Conservation (phyloP, 768 basidiomycete species). For the Pleurotus tuoliensis region DNA sequence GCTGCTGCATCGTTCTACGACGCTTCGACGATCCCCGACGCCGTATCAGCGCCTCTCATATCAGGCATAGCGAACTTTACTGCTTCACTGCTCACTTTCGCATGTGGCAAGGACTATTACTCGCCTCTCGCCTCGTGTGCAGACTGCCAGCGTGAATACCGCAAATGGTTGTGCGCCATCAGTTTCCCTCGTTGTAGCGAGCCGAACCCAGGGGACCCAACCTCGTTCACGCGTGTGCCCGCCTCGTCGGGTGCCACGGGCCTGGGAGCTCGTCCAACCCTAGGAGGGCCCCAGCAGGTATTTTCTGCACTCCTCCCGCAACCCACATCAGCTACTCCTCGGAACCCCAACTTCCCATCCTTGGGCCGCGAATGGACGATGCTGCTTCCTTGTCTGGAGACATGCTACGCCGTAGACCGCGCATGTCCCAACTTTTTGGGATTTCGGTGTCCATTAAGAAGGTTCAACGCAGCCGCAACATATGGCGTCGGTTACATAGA, state of each 20-base stretch:
- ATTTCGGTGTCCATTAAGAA: slow-evolving; percentile 60
- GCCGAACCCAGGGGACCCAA: slow-evolving; percentile 27
- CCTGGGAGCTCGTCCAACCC: slow-evolving; percentile 19
- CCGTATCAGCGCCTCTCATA: slow-evolving; percentile 48
- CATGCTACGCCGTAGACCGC: slow-evolving; percentile 68
- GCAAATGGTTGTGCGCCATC: slow-evolving; percentile 72
- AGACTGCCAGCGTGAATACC: slow-evolving; percentile 71
- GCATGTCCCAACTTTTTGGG: slow-evolving; percentile 73
- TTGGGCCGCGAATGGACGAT: slow-evolving; percentile 46
- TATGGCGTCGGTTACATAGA: slow-evolving; percentile 81
- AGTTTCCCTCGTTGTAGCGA: slow-evolving; percentile 77
- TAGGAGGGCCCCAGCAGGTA: slow-evolving; percentile 26
- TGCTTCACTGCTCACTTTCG: slow-evolving; percentile 61
- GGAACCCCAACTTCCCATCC: slow-evolving; percentile 47
- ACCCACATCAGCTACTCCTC: slow-evolving; percentile 32
- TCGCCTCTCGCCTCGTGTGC: slow-evolving; percentile 75
- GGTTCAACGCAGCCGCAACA: slow-evolving; percentile 61
- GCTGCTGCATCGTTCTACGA: slow-evolving; percentile 40
- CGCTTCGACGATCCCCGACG: slow-evolving; percentile 43
- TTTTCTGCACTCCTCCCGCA: slow-evolving; percentile 48
- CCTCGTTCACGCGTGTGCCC: slow-evolving; percentile 28
- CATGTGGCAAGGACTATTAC: slow-evolving; percentile 79
- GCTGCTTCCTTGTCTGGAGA: slow-evolving; percentile 77
- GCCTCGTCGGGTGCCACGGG: slow-evolving; percentile 29
- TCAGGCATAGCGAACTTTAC: slow-evolving; percentile 72